Percentiles rank a stretch among this genome's conserved stretches.
Evolutionary conservation across 2,329 filamentous ascomycete species (phyloP).

Genomic region (Decorospora gaudefroyi): DNA sequence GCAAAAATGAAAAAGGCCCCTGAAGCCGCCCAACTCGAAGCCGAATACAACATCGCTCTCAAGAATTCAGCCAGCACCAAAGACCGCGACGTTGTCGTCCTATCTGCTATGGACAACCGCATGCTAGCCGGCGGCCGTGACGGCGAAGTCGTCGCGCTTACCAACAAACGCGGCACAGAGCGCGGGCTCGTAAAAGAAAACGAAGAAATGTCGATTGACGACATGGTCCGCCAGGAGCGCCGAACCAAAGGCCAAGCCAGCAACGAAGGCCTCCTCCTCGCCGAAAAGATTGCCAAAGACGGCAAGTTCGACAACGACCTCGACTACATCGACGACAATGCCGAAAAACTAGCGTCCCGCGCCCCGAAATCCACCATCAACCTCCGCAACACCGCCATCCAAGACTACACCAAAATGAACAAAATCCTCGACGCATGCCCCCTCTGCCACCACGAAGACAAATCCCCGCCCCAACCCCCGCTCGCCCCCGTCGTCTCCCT

Average conservation of each 20-base stretch:
- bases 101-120: constrained; percentile 86
- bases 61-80: constrained; percentile 62
- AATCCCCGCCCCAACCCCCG: constrained; percentile 66
- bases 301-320: constrained; percentile 87
- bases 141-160: constrained; percentile 75
- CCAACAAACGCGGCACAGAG: constrained; percentile 80
- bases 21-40: constrained; percentile 75
- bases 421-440: constrained; percentile 84
- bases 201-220: constrained; percentile 92
- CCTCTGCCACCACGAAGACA: constrained; percentile 90
- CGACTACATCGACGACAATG: constrained; percentile 98
- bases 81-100: constrained; percentile 72
- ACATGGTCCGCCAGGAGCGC: constrained; percentile 95
- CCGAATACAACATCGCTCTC: constrained; percentile 78
- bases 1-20: constrained; percentile 81
- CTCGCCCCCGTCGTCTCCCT: constrained; percentile 84
- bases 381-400: constrained; percentile 83
- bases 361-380: constrained; percentile 87
- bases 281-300: constrained; percentile 93
- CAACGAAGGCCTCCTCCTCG: constrained; percentile 79
- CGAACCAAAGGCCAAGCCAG: constrained; percentile 77
- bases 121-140: constrained; percentile 78
- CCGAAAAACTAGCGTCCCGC: constrained; percentile 80
- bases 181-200: constrained; percentile 86
- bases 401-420: constrained; percentile 88